Evolutionary conservation across 1,284 basidiomycete species (phyloP).

Genomic region (Rhodofomes roseus): DNA sequence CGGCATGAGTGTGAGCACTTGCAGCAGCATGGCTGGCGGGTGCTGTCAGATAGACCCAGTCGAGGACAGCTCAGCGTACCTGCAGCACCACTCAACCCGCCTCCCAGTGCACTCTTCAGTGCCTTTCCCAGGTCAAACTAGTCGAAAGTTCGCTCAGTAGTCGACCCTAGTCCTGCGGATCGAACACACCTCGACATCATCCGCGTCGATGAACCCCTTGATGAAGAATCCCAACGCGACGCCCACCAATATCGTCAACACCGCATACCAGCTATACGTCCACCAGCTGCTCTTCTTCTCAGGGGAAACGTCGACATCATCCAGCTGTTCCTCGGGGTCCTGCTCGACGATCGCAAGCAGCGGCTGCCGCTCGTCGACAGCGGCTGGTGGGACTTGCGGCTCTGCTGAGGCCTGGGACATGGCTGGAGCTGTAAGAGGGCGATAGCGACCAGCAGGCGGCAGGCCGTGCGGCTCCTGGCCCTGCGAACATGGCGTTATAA

Average conservation of each 20-base stretch:
- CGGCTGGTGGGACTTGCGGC: neutral
- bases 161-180: neutral
- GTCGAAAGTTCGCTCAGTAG: neutral
- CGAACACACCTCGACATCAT: constrained; percentile 58
- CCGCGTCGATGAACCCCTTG: constrained; percentile 66
- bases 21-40: constrained; percentile 78
- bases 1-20: constrained; percentile 85
- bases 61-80: constrained; percentile 35
- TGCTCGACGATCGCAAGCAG: constrained; percentile 2
- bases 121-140: constrained; percentile 79
- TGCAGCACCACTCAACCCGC: constrained; percentile 82
- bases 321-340: constrained; percentile 1
- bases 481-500: constrained; percentile 5
- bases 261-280: constrained; percentile 28
- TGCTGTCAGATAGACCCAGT: neutral
- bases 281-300: constrained; percentile 27
- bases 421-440: neutral
- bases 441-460: neutral
- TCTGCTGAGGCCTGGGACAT: constrained; percentile 5
- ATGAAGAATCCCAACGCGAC: constrained; percentile 50
- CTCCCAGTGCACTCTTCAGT: constrained; percentile 76
- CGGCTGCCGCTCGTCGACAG: constrained; percentile 7
- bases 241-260: constrained; percentile 32
- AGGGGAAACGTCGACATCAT: neutral
- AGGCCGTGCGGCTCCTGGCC: neutral